These are phyloP conservation scores for Solanum hybrid DNA, from an alignment of 305 asterid genomes.

Conservation along the genomic window DNA sequence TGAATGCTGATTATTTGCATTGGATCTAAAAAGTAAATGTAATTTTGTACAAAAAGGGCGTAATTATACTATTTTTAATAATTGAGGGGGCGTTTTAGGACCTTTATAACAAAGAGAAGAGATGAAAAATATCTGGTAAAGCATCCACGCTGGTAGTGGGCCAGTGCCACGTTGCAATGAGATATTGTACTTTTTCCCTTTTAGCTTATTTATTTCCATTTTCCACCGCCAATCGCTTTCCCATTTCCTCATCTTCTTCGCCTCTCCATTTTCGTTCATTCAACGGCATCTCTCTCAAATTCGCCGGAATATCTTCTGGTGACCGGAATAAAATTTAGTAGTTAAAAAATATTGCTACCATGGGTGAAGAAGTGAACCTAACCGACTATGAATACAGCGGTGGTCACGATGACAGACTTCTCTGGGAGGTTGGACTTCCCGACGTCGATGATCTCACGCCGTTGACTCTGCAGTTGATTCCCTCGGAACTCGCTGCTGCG, in stretches of 20 bases:
- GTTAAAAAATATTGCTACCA: neutral
- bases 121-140: constrained; percentile 3
- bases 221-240: neutral
- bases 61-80: neutral
- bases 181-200: constrained; percentile 22
- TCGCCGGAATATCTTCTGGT: constrained; percentile 5
- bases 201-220: constrained; percentile 6
- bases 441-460: constrained; percentile 60
- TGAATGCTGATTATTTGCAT: neutral
- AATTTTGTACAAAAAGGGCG: neutral
- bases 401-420: constrained; percentile 24
- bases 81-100: neutral
- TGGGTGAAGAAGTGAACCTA: constrained; percentile 56
- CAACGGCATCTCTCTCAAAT: neutral
- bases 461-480: constrained; percentile 54
- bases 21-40: neutral
- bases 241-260: neutral
- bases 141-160: constrained; percentile 22
- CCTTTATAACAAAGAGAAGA: neutral
- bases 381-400: constrained; percentile 18
- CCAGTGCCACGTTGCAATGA: constrained; percentile 5
- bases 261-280: neutral
- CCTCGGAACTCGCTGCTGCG: constrained; percentile 72
- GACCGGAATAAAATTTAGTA: neutral
- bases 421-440: constrained; percentile 83